Evolutionary conservation across 495 filamentous ascomycete genomes (phyloP).

Genomic region (Xylaria flabelliformis): DNA sequence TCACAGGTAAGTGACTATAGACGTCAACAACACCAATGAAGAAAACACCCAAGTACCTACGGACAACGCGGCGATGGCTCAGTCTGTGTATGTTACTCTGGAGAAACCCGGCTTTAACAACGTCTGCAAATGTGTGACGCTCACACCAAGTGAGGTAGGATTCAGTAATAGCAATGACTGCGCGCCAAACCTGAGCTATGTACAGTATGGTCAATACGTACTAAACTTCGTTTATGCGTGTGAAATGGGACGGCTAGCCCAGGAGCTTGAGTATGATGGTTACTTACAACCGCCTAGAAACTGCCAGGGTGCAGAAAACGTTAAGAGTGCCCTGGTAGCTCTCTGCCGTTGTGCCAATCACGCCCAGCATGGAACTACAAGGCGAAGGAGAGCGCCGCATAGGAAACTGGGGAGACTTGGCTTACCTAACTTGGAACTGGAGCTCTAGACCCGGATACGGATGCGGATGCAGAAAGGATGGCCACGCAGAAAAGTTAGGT

Average conservation of each 20-base stretch:
- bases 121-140: slow-evolving; percentile 1
- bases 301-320: slow-evolving; percentile 1
- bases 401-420: slow-evolving; percentile 16
- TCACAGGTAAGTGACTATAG: neutral
- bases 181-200: slow-evolving; percentile 1
- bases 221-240: slow-evolving; percentile 21
- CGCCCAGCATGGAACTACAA: neutral
- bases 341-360: slow-evolving; percentile 14
- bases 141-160: slow-evolving; percentile 14
- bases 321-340: neutral
- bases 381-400: slow-evolving; percentile 6
- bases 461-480: slow-evolving; percentile 11
- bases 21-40: neutral
- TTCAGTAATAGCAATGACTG: neutral
- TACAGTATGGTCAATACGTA: neutral
- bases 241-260: slow-evolving; percentile 13
- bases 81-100: neutral
- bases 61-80: neutral
- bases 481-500: slow-evolving; percentile 9
- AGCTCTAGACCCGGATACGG: neutral
- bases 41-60: neutral
- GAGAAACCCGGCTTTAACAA: neutral
- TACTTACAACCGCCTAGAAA: slow-evolving; percentile 10
- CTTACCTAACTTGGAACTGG: slow-evolving; percentile 18
- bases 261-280: neutral